These are phyloP conservation scores for Axilococcus clingmanii DNA, from an alignment of 139 green algal genomes.

Conservation along the genomic window DNA sequence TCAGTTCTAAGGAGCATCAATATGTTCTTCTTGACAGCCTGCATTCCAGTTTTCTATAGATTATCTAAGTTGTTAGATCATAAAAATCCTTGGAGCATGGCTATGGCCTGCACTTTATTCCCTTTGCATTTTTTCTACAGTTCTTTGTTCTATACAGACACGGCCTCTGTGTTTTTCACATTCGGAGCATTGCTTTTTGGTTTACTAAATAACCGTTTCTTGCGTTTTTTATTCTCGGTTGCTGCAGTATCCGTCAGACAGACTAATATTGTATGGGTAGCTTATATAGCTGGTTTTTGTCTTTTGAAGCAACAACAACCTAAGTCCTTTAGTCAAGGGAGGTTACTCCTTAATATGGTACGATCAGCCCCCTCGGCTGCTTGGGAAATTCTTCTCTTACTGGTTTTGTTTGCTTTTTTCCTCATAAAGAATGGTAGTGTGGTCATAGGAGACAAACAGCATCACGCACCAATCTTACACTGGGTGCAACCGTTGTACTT, in stretches of 20 bases:
- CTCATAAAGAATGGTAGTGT: constrained; percentile 73
- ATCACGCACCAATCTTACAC: constrained; percentile 62
- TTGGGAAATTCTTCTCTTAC: constrained; percentile 30
- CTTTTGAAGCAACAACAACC: background rate
- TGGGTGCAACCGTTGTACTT: constrained; percentile 76
- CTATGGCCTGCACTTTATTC: constrained; percentile 32
- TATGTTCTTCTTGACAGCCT: constrained; percentile 34
- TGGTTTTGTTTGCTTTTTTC: constrained; percentile 61
- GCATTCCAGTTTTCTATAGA: constrained; percentile 25
- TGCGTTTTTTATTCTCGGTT: constrained; percentile 25
- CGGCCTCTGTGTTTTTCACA: constrained; percentile 53
- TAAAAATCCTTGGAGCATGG: constrained; percentile 13
- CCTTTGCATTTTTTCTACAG: constrained; percentile 83
- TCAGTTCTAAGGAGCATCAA: constrained; percentile 29
- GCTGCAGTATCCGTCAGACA: constrained; percentile 67
- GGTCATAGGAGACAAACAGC: constrained; percentile 65
- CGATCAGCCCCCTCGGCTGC: constrained; percentile 10
- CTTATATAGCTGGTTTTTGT: constrained; percentile 36
- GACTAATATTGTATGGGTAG: constrained; percentile 88
- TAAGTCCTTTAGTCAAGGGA: background rate
- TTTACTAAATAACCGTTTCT: background rate
- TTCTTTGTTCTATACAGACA: constrained; percentile 91
- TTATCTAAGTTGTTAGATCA: background rate
- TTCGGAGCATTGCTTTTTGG: constrained; percentile 36
- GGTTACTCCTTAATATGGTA: constrained; percentile 1